These are phyloP conservation scores for Picea glauca DNA, from an alignment of 75 land plant genomes.

Conservation along the genomic window DNA sequence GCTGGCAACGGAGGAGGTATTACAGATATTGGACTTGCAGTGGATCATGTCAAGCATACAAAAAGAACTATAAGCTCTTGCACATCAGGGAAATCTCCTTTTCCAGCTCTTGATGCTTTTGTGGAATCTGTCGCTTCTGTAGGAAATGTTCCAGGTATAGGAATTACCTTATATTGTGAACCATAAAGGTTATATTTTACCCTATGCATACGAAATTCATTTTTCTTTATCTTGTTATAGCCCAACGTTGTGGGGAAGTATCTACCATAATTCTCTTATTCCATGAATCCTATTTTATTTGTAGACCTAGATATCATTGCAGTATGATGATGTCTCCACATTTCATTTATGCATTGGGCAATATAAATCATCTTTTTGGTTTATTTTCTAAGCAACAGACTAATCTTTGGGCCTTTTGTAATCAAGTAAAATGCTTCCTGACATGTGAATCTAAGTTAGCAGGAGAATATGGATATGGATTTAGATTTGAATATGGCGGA, in stretches of 20 bases:
- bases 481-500: background rate
- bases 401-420: background rate
- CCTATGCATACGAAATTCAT: background rate
- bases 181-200: background rate
- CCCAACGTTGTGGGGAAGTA: too few relatives aligned
- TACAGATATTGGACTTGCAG: slow-evolving; percentile 5
- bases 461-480: too few relatives aligned
- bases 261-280: background rate
- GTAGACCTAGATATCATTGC: background rate
- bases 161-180: background rate
- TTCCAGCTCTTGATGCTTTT: slow-evolving; percentile 74
- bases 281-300: background rate
- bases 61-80: slow-evolving; percentile 45
- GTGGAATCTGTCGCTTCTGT: slow-evolving; percentile 80
- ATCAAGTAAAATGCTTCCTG: background rate
- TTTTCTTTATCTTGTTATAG: background rate
- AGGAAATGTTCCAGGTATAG: slow-evolving; percentile 75
- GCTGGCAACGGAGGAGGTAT: slow-evolving; percentile 8
- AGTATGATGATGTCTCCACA: background rate
- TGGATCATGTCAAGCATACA: background rate
- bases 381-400: background rate
- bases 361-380: background rate
- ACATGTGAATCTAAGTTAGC: background rate
- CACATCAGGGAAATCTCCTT: slow-evolving; percentile 81
- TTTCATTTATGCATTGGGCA: background rate